Conservation (phyloP, 805 yeast species). For the Scheffersomyces ergatensis region DNA sequence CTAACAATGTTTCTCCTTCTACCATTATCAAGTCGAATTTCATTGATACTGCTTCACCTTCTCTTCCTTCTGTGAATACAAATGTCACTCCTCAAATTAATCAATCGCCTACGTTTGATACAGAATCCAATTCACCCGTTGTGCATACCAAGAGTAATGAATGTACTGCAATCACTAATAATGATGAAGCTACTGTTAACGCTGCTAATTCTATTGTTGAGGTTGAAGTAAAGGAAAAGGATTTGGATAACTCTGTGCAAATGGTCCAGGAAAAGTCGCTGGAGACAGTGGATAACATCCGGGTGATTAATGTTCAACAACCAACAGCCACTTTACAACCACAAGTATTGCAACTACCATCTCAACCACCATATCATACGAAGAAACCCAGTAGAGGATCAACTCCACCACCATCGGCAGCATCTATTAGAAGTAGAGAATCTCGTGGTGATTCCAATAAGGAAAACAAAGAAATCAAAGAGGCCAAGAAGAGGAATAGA, state of each 20-base stretch:
- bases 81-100: constrained; percentile 26
- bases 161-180: not conserved
- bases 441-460: constrained; percentile 6
- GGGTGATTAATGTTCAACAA: not conserved
- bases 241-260: constrained; percentile 3
- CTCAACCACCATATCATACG: constrained; percentile 6
- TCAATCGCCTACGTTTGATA: constrained; percentile 28
- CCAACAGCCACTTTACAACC: not conserved
- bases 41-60: not conserved
- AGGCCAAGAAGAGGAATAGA: constrained; percentile 37
- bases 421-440: constrained; percentile 1
- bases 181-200: not conserved
- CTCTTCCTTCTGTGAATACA: not conserved
- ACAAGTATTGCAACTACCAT: constrained; percentile 1
- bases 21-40: constrained; percentile 2
- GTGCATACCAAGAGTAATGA: constrained; percentile 3
- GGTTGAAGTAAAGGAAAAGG: constrained; percentile 2
- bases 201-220: not conserved
- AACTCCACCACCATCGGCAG: not conserved
- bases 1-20: too few species aligned
- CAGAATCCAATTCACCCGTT: constrained; percentile 13
- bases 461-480: constrained; percentile 24
- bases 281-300: not conserved
- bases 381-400: not conserved
- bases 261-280: constrained; percentile 5